Evolutionary conservation across 805 yeast species (phyloP).

Genomic region (Clavispora carvajalis): DNA sequence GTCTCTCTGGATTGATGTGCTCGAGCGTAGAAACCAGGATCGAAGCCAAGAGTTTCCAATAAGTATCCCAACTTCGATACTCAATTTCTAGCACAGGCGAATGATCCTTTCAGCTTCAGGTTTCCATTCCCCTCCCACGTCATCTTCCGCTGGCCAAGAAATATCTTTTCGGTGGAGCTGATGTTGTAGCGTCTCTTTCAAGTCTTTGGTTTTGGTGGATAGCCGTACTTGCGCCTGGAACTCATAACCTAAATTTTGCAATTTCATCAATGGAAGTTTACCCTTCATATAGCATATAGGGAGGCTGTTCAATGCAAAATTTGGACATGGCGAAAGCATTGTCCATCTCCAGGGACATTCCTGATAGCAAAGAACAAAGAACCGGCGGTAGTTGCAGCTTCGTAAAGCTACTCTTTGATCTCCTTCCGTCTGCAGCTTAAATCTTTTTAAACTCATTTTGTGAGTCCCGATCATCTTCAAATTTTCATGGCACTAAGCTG

Average conservation of each 20-base stretch:
- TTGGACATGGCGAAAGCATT: constrained; percentile 20
- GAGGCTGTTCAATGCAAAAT: constrained; percentile 18
- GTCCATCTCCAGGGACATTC: constrained; percentile 26
- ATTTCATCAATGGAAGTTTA: constrained; percentile 25
- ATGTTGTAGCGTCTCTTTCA: constrained; percentile 27
- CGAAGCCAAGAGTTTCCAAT: constrained; percentile 26
- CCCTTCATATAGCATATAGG: constrained; percentile 19
- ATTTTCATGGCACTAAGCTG: too few species aligned
- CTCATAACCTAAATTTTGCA: constrained; percentile 30
- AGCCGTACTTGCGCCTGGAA: constrained; percentile 27
- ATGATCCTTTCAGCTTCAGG: constrained; percentile 9
- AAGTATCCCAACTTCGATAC: constrained; percentile 21
- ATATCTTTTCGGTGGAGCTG: constrained; percentile 23
- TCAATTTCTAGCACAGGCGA: constrained; percentile 18
- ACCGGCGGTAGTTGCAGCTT: constrained; percentile 28
- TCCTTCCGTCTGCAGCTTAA: constrained; percentile 21
- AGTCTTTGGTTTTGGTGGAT: constrained; percentile 29
- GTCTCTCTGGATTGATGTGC: constrained; percentile 21
- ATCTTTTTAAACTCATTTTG: constrained; percentile 21
- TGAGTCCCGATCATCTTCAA: constrained; percentile 17
- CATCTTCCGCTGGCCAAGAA: constrained; percentile 27
- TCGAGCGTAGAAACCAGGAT: constrained; percentile 19
- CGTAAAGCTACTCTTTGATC: constrained; percentile 22
- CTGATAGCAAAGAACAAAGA: constrained; percentile 26
- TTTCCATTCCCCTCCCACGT: constrained; percentile 24